Percentiles rank a stretch among this genome's conserved stretches.
Evolutionary conservation across 2,329 filamentous ascomycete genomes (phyloP).

Genomic region (Pseudogymnoascus sp.): DNA sequence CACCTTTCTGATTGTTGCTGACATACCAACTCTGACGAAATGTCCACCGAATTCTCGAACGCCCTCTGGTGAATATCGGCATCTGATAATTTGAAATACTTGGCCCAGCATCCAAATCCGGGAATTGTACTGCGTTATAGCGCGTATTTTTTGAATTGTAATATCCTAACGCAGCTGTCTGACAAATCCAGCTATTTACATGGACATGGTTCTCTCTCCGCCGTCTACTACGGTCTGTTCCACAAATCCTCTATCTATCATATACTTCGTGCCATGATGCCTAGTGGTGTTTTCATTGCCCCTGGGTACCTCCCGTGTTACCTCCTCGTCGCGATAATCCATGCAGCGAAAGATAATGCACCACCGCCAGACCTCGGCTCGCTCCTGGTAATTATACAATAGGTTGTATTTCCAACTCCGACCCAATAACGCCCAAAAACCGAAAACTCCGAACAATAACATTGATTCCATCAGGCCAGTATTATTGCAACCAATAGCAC

Average conservation of each 20-base stretch:
- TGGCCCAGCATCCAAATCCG: background rate
- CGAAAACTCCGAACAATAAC: background rate
- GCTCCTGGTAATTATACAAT: background rate
- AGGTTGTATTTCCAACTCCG: background rate
- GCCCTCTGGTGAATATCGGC: background rate
- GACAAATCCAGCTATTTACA: constrained; percentile 4
- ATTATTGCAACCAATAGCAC: constrained; percentile 1
- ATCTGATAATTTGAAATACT: constrained; percentile 7
- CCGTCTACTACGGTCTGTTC: background rate
- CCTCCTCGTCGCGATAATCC: background rate
- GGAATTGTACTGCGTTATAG: background rate
- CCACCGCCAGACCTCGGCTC: background rate
- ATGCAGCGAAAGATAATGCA: background rate
- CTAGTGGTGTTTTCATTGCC: background rate
- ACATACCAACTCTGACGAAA: background rate
- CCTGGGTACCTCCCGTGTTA: background rate
- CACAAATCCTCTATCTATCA: background rate
- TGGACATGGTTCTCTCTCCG: background rate
- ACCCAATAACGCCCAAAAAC: background rate
- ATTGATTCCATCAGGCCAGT: background rate
- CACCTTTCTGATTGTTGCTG: background rate
- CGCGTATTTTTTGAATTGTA: background rate
- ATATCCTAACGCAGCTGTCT: background rate
- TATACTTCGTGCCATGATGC: constrained; percentile 1
- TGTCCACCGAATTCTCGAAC: background rate